Percentiles rank a stretch among this genome's conserved stretches.
Conservation (phyloP, 768 basidiomycete species). For the Lactifluus pinguis region DNA sequence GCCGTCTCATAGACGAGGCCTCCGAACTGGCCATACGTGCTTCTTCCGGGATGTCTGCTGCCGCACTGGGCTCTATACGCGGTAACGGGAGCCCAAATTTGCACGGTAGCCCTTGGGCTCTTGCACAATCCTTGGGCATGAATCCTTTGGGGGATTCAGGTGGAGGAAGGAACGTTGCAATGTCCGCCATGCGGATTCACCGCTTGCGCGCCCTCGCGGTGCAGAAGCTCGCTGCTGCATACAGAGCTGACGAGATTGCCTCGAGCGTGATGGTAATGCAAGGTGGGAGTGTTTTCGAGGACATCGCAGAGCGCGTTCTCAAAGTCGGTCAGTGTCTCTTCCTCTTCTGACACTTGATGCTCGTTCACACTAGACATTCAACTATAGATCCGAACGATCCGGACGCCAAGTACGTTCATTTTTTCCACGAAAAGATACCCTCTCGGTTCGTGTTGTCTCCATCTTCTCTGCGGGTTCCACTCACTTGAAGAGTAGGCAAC, state of each 20-base stretch:
- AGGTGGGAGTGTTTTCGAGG: slow-evolving; percentile 85
- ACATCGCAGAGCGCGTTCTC: slow-evolving; percentile 82
- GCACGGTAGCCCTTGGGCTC: slow-evolving; percentile 47
- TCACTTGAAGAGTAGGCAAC: slow-evolving; percentile 44
- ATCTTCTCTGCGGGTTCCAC: slow-evolving; percentile 9
- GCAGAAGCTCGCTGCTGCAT: slow-evolving; percentile 79
- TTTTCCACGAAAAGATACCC: slow-evolving; percentile 93
- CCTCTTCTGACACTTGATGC: neutral
- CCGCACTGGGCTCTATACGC: slow-evolving; percentile 61
- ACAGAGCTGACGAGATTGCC: slow-evolving; percentile 83
- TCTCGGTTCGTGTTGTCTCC: slow-evolving; percentile 53
- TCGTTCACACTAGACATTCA: neutral
- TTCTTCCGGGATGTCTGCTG: slow-evolving; percentile 71
- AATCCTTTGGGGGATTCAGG: slow-evolving; percentile 44
- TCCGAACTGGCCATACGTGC: slow-evolving; percentile 84
- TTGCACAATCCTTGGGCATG: slow-evolving; percentile 55
- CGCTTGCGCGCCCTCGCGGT: slow-evolving; percentile 74
- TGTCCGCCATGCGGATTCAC: slow-evolving; percentile 82
- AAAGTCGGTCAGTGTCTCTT: slow-evolving; percentile 41
- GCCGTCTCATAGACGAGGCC: slow-evolving; percentile 81
- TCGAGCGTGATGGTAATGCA: slow-evolving; percentile 95
- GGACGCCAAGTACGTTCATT: slow-evolving; percentile 84
- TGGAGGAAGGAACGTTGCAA: slow-evolving; percentile 64
- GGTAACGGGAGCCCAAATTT: slow-evolving; percentile 29
- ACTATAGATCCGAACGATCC: slow-evolving; percentile 58